Conservation (phyloP, 257 asterid species). For the Solanum piurae region DNA sequence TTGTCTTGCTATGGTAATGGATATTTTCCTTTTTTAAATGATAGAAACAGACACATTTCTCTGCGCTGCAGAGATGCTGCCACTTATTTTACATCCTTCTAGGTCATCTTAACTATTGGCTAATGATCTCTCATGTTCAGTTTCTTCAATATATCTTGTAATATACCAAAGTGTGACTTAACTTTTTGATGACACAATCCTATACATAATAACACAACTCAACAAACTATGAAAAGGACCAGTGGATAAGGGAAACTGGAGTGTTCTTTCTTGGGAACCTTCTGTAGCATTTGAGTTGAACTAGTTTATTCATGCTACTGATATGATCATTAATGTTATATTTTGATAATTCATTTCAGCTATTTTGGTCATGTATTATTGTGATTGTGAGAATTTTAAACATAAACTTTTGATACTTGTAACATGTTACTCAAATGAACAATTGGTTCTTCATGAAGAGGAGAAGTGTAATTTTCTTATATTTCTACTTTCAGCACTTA, state of each 20-base stretch:
- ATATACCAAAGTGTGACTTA: background rate
- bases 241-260: background rate
- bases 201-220: background rate
- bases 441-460: background rate
- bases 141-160: background rate
- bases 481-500: conserved; percentile 40
- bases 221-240: background rate
- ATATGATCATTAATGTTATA: background rate
- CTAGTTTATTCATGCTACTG: background rate
- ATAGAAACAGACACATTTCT: background rate
- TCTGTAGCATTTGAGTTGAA: background rate
- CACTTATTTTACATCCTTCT: background rate
- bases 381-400: background rate
- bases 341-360: background rate
- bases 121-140: background rate
- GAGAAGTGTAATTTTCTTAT: conserved; percentile 6
- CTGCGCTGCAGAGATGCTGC: background rate
- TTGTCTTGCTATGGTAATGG: background rate
- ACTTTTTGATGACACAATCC: background rate
- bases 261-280: background rate
- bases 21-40: background rate
- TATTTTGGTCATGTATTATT: background rate
- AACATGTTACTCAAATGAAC: background rate
- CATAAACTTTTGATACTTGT: background rate
- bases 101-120: background rate